Conservation (phyloP, 2,329 filamentous ascomycete genomes). For the Claviceps digitariae region DNA sequence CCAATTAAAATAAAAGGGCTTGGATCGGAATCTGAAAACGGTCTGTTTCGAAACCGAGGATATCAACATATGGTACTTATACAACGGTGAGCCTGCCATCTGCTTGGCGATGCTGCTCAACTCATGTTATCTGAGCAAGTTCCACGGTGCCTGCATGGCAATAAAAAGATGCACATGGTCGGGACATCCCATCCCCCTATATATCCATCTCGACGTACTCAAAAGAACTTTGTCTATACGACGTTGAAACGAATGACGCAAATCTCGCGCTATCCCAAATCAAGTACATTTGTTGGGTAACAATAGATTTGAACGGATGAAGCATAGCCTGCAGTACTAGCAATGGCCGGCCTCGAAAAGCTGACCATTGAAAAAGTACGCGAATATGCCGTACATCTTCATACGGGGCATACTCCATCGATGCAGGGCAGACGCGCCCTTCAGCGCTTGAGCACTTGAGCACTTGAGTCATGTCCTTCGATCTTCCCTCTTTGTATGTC, state of each 20-base stretch:
- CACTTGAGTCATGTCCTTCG: background rate
- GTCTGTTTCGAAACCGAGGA: too few species aligned
- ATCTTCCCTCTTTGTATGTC: background rate
- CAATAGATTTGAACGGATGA: conserved; percentile 22
- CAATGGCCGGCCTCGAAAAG: conserved; percentile 39
- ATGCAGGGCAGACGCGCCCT: background rate
- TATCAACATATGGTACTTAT: too few species aligned
- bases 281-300: conserved; percentile 36
- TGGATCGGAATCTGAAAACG: too few species aligned
- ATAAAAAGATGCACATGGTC: too few species aligned
- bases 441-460: background rate
- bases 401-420: conserved; percentile 9
- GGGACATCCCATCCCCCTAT: too few species aligned
- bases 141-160: too few species aligned
- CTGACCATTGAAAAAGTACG: conserved; percentile 54
- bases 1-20: too few species aligned
- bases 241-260: conserved; percentile 24
- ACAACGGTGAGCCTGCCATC: too few species aligned
- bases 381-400: conserved; percentile 26
- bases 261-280: conserved; percentile 34
- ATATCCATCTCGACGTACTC: too few species aligned
- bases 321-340: conserved; percentile 9
- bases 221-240: too few species aligned
- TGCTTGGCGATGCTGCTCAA: too few species aligned
- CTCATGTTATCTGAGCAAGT: too few species aligned